phyloP scores from a whole-genome alignment of 192 early-diverging fungal genomes.

The Gryganskiella cystojenkinii region DNA sequence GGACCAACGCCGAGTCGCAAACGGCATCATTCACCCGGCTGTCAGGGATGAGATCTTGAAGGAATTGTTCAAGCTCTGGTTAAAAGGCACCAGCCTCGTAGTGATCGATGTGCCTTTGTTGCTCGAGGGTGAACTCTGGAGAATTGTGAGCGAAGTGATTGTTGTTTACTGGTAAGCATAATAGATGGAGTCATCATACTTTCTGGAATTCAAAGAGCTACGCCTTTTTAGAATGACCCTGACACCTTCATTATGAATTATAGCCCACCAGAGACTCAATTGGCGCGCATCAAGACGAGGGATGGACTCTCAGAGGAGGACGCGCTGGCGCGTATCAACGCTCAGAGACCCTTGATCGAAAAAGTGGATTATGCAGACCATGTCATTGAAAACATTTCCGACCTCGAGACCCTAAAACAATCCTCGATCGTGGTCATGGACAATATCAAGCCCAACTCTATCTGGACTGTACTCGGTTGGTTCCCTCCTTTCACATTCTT shows the following conservation, averaged over 20 bases:
- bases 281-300: constrained; percentile 76
- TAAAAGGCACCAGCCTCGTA: constrained; percentile 73
- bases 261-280: constrained; percentile 80
- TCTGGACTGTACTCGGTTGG: constrained; percentile 41
- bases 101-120: constrained; percentile 95
- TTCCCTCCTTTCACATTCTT: constrained; percentile 33
- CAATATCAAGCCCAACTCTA: constrained; percentile 28
- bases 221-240: background rate
- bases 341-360: constrained; percentile 86
- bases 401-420: constrained; percentile 60
- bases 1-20: constrained; percentile 76
- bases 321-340: constrained; percentile 75
- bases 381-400: constrained; percentile 88
- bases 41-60: constrained; percentile 86
- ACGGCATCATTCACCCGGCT: constrained; percentile 88
- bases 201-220: constrained; percentile 4
- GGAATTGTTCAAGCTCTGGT: constrained; percentile 72
- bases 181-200: background rate
- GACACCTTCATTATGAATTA: background rate
- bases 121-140: constrained; percentile 84
- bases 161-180: constrained; percentile 84
- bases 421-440: constrained; percentile 53
- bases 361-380: constrained; percentile 82
- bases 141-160: constrained; percentile 73
- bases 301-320: constrained; percentile 73